phyloP scores from a whole-genome alignment of 805 yeast genomes.

The Candida insectalens region DNA sequence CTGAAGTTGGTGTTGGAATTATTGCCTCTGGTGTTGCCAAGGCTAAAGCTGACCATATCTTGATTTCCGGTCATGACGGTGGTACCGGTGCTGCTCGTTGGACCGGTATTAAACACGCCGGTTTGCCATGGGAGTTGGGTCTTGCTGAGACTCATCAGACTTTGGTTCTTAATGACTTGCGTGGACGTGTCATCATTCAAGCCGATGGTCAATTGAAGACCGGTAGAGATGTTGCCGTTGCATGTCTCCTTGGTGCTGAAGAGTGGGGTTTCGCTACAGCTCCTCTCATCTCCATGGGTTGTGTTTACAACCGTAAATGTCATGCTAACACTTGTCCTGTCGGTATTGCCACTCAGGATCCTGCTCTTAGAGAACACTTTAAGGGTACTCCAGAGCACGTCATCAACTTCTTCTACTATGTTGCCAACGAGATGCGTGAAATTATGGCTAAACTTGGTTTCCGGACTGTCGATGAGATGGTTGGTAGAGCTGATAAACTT shows the following conservation, averaged over 20 bases:
- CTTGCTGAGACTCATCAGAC: slow-evolving; percentile 98
- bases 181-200: slow-evolving; percentile 93
- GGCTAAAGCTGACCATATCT: slow-evolving; percentile 95
- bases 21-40: slow-evolving; percentile 99
- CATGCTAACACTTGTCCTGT: slow-evolving; percentile 94
- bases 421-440: slow-evolving; percentile 83
- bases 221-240: slow-evolving; percentile 94
- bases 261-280: slow-evolving; percentile 98
- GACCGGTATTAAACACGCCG: slow-evolving; percentile 96
- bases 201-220: slow-evolving; percentile 98
- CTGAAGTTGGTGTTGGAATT: slow-evolving; percentile 98
- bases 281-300: slow-evolving; percentile 94
- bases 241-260: slow-evolving; percentile 94
- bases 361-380: slow-evolving; percentile 83
- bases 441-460: slow-evolving; percentile 94
- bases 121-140: slow-evolving; percentile 98
- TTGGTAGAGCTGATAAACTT: slow-evolving; percentile 91
- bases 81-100: slow-evolving; percentile 99
- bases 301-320: slow-evolving; percentile 93
- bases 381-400: slow-evolving; percentile 98
- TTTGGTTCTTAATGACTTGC: slow-evolving; percentile 84
- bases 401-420: slow-evolving; percentile 91
- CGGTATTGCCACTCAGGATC: slow-evolving; percentile 98
- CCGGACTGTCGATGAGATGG: slow-evolving; percentile 95
- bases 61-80: slow-evolving; percentile 97